A percentile compares a stretch with the other conserved stretches of the same genome.
These are phyloP conservation scores for Alternaria angustiovoidea DNA, from an alignment of 2,329 filamentous ascomycete species.

Conservation along the genomic window DNA sequence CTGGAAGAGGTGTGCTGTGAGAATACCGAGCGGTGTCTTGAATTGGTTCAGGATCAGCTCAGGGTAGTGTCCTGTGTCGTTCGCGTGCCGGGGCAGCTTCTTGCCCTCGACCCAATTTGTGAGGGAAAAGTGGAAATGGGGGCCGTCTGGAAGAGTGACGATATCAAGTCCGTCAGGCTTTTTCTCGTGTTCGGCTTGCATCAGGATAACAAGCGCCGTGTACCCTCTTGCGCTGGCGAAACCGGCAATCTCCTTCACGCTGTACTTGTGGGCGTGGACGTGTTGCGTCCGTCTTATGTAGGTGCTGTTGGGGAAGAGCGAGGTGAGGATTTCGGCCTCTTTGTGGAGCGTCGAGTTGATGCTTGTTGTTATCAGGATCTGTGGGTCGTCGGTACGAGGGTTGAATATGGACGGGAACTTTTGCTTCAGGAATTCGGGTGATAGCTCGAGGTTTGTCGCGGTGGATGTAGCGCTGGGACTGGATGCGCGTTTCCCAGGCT, in stretches of 20 bases:
- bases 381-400: conserved; percentile 67
- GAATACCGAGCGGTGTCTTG: conserved; percentile 86
- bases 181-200: conserved; percentile 80
- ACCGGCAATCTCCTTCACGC: conserved; percentile 84
- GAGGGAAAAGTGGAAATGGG: conserved; percentile 92
- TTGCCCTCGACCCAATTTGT: conserved; percentile 90
- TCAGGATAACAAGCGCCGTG: conserved; percentile 83
- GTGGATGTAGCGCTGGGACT: conserved; percentile 63
- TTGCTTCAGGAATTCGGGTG: conserved; percentile 66
- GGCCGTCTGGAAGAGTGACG: conserved; percentile 82
- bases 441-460: conserved; percentile 66
- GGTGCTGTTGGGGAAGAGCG: conserved; percentile 78
- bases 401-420: conserved; percentile 68
- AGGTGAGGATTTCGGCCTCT: conserved; percentile 79
- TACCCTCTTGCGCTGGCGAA: conserved; percentile 85
- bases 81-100: conserved; percentile 87
- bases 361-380: conserved; percentile 90
- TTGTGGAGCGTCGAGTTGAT: conserved; percentile 88
- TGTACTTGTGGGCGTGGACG: conserved; percentile 88
- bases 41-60: conserved; percentile 95
- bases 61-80: conserved; percentile 84
- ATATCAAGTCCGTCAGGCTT: conserved; percentile 82
- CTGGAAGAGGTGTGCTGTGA: conserved; percentile 84
- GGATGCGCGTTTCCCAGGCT: conserved; percentile 59
- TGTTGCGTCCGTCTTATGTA: conserved; percentile 89